Base-by-base conservation (phyloP, 768 basidiomycete species). In the Asterophora lycoperdoides region DNA sequence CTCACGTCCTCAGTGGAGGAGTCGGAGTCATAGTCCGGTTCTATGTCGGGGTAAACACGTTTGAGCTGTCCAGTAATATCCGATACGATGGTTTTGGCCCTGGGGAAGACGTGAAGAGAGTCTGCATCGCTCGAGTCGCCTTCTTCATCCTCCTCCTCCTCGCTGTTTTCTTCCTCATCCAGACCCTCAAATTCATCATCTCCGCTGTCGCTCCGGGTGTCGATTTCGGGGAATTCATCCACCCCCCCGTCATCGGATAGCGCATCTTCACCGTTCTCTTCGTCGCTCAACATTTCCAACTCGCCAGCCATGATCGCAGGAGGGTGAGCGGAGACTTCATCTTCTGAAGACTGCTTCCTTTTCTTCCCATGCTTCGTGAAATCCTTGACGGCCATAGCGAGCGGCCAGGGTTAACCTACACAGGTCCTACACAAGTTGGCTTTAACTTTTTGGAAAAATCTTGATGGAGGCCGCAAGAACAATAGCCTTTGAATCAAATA, bases 1-100 rank as follows among this genome's bases (percentile, higher is more conserved):
- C 88, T 56, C 63, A 92, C 91, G 54, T 94, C 89, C 76, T 94
- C 92, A 2, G 89, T 93, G 4, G 89, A 91, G 5, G 89, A 91
- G 66, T 94, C 92, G 2, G 87, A 90, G 61, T 91, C 90, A 62
- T 94, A 94, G 49, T 88, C 84, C 8, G 92, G 86, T 56, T 91
- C 90, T 61, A 93, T 93, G 59, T 89, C 86, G 38, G 89, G 89
- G 63, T 88, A 93, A 33, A 91, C 81, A 51, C 76, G 78, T 73
- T 90, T 93, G 49, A 76, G 82, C 53, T 84, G 81, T n/a, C 89
- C 86, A 50, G 93, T 94, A 54, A 93, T 85, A 49, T 82, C 72
- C 34, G 90, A 93, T 46, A 84, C 74, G 32, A 91, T 67, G 20
- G 77, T 81, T 66, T 83, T 86, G 37, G 83, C 68, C 64, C 77